Conservation (phyloP, 2,329 filamentous ascomycete species). For the Alternaria incomplexa region DNA sequence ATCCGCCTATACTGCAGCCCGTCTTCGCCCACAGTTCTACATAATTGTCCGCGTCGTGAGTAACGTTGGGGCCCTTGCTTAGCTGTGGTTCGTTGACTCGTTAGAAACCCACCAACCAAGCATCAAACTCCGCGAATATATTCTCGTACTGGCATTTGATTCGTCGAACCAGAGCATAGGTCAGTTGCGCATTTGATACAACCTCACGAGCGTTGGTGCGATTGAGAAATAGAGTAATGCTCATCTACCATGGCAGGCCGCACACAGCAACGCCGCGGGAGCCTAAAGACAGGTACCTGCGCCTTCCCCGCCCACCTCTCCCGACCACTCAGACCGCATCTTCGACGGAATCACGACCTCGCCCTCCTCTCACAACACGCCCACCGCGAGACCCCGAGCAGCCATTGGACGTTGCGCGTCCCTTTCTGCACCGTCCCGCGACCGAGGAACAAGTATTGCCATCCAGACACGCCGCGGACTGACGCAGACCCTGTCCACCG, state of each 20-base stretch:
- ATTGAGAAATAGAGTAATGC: conserved; percentile 7
- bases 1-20: background rate
- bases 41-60: conserved; percentile 12
- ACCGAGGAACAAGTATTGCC: conserved; percentile 3
- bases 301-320: conserved; percentile 30
- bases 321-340: conserved; percentile 42
- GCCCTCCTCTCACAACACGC: conserved; percentile 37
- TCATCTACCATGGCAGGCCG: conserved; percentile 20
- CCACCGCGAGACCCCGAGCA: conserved; percentile 21
- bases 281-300: conserved; percentile 10
- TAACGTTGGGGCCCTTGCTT: conserved; percentile 24
- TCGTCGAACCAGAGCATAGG: conserved; percentile 18
- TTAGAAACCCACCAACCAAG: conserved; percentile 26
- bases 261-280: conserved; percentile 6
- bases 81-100: conserved; percentile 22
- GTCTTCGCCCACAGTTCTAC: background rate
- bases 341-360: conserved; percentile 43
- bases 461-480: conserved; percentile 18
- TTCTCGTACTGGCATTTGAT: conserved; percentile 19
- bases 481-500: conserved; percentile 36
- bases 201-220: conserved; percentile 8
- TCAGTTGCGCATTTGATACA: conserved; percentile 14
- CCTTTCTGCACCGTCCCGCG: conserved; percentile 28
- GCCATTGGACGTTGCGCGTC: conserved; percentile 35
- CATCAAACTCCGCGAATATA: conserved; percentile 17